Conservation (phyloP, 768 basidiomycete species). For the Lactarius deliciosus region DNA sequence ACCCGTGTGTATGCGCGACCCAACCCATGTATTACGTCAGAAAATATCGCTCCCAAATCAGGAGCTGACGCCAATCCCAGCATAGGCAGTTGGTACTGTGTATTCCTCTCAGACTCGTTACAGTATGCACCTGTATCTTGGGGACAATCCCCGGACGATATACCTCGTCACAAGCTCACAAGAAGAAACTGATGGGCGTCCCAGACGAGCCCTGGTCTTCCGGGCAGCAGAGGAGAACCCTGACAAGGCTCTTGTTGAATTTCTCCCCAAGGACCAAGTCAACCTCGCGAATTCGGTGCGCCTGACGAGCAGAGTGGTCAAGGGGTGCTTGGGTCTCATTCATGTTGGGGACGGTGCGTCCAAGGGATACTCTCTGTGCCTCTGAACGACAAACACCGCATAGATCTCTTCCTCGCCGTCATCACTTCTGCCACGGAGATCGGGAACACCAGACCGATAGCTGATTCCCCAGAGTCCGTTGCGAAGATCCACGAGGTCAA, state of each 20-base stretch:
- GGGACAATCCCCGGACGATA: constrained; percentile 63
- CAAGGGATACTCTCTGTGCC: neutral
- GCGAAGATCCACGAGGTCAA: constrained; percentile 84
- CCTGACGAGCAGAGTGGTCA: constrained; percentile 68
- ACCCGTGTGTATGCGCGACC: neutral
- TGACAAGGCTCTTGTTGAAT: constrained; percentile 81
- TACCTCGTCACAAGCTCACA: constrained; percentile 71
- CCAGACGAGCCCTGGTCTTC: constrained; percentile 67
- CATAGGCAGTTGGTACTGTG: neutral
- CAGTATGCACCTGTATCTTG: constrained; percentile 73
- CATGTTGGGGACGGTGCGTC: constrained; percentile 65
- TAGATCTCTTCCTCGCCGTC: constrained; percentile 85
- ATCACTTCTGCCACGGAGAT: constrained; percentile 75
- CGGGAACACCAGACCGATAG: constrained; percentile 65
- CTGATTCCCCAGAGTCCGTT: constrained; percentile 60
- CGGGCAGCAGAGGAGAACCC: constrained; percentile 54
- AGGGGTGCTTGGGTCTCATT: constrained; percentile 84
- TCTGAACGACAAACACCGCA: neutral
- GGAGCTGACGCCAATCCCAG: neutral
- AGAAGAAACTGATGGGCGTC: constrained; percentile 61
- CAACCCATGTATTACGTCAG: constrained; percentile 12
- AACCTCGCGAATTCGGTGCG: constrained; percentile 62
- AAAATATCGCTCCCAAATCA: neutral
- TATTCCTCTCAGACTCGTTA: neutral
- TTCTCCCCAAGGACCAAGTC: constrained; percentile 70